phyloP scores from a whole-genome alignment of 163 green algal genomes.

The Trebouxiophyceae sp. region DNA sequence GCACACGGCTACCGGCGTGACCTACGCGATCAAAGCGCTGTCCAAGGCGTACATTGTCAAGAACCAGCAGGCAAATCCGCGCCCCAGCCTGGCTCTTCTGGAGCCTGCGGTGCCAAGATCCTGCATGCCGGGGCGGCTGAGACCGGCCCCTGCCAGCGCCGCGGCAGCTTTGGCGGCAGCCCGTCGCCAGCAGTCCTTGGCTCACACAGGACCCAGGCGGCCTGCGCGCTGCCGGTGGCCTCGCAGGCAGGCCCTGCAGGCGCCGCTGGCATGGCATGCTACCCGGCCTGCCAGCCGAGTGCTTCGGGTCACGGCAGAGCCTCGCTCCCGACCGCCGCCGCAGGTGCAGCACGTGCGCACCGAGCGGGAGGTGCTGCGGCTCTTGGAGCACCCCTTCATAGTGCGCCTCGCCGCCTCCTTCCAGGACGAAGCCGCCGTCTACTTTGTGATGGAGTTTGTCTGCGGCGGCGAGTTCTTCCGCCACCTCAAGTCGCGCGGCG shows the following conservation, averaged over 20 bases:
- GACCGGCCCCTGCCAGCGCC: too few species aligned
- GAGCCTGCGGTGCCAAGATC: too few species aligned
- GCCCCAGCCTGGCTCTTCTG: neutral
- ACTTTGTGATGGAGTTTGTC: constrained; percentile 86
- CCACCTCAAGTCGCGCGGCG: constrained; percentile 58
- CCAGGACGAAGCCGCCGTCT: constrained; percentile 66
- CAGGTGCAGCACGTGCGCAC: constrained; percentile 70
- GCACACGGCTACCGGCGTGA: constrained; percentile 22
- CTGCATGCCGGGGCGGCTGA: too few species aligned
- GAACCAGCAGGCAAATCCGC: constrained; percentile 43
- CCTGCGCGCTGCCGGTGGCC: too few species aligned
- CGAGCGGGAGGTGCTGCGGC: constrained; percentile 58
- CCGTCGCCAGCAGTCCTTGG: too few species aligned
- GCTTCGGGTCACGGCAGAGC: too few species aligned
- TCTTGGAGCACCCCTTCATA: constrained; percentile 70
- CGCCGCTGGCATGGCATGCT: too few species aligned
- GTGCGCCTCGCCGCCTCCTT: constrained; percentile 66
- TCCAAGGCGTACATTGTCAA: constrained; percentile 67
- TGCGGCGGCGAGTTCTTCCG: constrained; percentile 90
- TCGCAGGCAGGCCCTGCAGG: too few species aligned
- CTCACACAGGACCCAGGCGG: too few species aligned
- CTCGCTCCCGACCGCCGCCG: too few species aligned
- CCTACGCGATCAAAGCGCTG: constrained; percentile 68
- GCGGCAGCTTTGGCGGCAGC: too few species aligned
- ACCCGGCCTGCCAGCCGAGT: too few species aligned